Evolutionary conservation across 2,329 filamentous ascomycete genomes (phyloP), one percentile per base, ranked within the genome.

Genomic region (Ceratocystis huliohia): DNA sequence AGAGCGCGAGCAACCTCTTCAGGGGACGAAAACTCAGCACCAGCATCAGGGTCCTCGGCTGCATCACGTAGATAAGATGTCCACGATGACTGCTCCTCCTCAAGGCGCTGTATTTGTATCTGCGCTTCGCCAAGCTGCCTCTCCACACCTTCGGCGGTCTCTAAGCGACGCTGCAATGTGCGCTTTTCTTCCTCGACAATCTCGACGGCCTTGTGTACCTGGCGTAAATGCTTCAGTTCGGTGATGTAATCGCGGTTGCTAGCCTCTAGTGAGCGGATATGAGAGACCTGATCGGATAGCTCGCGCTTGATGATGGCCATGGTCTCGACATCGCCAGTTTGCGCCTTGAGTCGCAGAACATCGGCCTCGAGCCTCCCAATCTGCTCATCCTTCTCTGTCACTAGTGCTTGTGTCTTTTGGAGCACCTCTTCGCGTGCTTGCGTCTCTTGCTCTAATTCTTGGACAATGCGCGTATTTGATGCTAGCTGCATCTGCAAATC

Each of bases 161-260:
- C 85, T 1, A 99, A 74, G 72, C 86, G 90, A 41, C 86, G 85
- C 74, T 94, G 88, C 25, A 99, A 77, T 0, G 85, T 84, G 69
- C 89, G 82, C 79, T 97, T 97, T 78, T 99, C 91, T 74, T 99
- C 94, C 73, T 99, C 91, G 0, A 97, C 88, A 1, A 99, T 84
- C 72, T 96, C 90, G 1, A 96, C 87, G n/a, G 89, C 90, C 76
- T 89, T 93, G 74, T 91, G 87, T 2, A 88, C 78, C 70, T 91
- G 88, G 15, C 91, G 87, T 46, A 95, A 81, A 70, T 91, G 88
- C 71, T 88, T 90, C 45, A 99, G 77, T 73, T 99, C 93, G 0
- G 81, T 76, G 15, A 84, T 79, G 72, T 96, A 89, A 63, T 96
- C 90, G 28, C 89, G 82, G 69, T 91, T 96, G 45, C 84, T 84